Evolutionary conservation across 2,329 filamentous ascomycete species (phyloP).

Genomic region (Apiospora koreana): DNA sequence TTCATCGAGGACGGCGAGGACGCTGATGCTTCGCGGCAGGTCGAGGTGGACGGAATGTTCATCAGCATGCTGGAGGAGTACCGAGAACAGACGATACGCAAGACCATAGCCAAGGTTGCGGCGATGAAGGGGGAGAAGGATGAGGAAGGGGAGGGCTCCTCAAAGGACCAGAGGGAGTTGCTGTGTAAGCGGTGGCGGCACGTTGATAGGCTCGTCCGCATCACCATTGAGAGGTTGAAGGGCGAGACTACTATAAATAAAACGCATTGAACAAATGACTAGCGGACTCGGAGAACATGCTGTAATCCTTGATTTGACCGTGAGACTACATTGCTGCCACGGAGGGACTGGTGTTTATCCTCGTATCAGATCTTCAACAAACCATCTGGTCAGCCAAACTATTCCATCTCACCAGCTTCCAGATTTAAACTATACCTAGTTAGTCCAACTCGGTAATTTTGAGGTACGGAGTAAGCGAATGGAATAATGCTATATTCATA

Average conservation of each 20-base stretch:
- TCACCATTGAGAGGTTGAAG: conserved; percentile 36
- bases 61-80: conserved; percentile 39
- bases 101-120: conserved; percentile 31
- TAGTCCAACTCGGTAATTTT: too few relatives aligned
- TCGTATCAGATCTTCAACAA: too few relatives aligned
- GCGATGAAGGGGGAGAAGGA: conserved; percentile 26
- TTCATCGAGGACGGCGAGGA: conserved; percentile 46
- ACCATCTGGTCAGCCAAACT: too few relatives aligned
- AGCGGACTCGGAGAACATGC: neutral
- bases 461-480: too few relatives aligned
- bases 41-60: conserved; percentile 40
- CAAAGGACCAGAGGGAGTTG: conserved; percentile 36
- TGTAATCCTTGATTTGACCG: neutral
- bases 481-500: too few relatives aligned
- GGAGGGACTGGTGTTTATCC: too few relatives aligned
- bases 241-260: neutral
- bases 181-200: conserved; percentile 44
- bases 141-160: conserved; percentile 13
- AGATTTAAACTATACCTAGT: too few relatives aligned
- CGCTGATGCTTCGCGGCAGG: conserved; percentile 46
- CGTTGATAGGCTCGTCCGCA: conserved; percentile 38
- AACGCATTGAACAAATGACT: neutral
- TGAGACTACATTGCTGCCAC: neutral
- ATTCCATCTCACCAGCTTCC: too few relatives aligned
- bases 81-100: conserved; percentile 30